Evolutionary conservation across 257 asterid genomes (phyloP), one percentile per base, ranked within the genome.

Genomic region (Salvia hispanica): DNA sequence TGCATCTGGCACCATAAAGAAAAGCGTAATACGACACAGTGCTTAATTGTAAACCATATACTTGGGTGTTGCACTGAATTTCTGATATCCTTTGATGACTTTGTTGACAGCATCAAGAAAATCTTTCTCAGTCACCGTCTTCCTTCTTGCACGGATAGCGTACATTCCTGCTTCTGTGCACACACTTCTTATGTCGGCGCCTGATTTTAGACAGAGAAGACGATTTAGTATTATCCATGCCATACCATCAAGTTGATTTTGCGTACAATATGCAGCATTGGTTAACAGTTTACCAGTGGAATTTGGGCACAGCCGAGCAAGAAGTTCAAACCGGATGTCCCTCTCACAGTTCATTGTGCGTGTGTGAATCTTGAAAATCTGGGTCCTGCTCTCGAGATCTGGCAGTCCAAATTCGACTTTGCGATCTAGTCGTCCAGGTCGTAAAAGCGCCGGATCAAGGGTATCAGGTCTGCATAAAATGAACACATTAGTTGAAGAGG

Each of bases 101-200:
- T 92, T 92, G 80, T 92, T 92, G 60, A 89, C 98, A 1, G 98
- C 98, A 70, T 92, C 98, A 3, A 92, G 82, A 39, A 92, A 92
- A 73, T 92, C 98, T 75, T 89, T 92, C 89, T 92, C 98, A 0
- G 98, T 92, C 7, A 92, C 98, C 0, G 98, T 92, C 78, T 92
- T 92, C 75, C 97, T 86, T 73, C 98, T 75, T 8, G 98, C 97
- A 31, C 97, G 78, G 36, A 92, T 92, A 3, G 98, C 97, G 48
- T 72, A 89, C 98, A 92, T 92, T 40, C 98, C 98, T 3, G 98
- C 98, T 79, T 89, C 98, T 0, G 97, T 92, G 83, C 98, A 92
- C 72, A 89, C 98, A 31, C 98, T 92, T 64, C 98, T 73, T 56
- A 92, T 92, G 42, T 92, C 98, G 3, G 97, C 98, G 52, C 98